Percentiles rank a stretch among this genome's conserved stretches.
Conservation (phyloP, 148 eudicot genomes). For the Gaultheria prostrata region DNA sequence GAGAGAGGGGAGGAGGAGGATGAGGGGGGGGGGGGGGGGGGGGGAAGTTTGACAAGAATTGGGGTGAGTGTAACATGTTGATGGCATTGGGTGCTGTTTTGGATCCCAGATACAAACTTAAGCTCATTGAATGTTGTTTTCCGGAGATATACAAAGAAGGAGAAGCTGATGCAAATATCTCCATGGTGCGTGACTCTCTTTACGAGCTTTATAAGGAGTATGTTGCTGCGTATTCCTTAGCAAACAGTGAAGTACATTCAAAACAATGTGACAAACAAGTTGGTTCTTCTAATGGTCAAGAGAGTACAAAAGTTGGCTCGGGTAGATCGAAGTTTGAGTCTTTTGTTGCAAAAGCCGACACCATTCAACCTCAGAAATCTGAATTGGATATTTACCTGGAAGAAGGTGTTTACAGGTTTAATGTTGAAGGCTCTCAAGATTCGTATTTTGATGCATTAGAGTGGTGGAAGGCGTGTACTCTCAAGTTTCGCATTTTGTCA, state of each 20-base stretch:
- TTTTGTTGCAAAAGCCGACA: background rate
- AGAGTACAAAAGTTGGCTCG: background rate
- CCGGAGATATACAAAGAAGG: background rate
- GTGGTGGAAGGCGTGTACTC: background rate
- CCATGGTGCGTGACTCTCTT: background rate
- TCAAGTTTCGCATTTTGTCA: no score
- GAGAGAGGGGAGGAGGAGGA: no score
- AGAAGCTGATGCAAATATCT: background rate
- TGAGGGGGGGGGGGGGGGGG: no score
- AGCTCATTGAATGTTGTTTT: background rate
- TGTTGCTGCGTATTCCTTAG: background rate
- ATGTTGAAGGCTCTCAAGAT: background rate
- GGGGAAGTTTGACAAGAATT: background rate
- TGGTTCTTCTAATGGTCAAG: background rate
- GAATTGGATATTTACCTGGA: background rate
- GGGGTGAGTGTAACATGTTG: background rate
- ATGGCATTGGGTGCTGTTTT: background rate
- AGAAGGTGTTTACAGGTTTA: background rate
- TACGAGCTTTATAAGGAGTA: background rate
- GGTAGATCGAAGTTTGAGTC: background rate
- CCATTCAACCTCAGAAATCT: background rate
- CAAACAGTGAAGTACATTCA: background rate
- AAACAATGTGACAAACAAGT: background rate
- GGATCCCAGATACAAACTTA: background rate
- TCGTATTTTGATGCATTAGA: background rate